Conservation (phyloP, 805 yeast species). For the Millerozyma acaciae region DNA sequence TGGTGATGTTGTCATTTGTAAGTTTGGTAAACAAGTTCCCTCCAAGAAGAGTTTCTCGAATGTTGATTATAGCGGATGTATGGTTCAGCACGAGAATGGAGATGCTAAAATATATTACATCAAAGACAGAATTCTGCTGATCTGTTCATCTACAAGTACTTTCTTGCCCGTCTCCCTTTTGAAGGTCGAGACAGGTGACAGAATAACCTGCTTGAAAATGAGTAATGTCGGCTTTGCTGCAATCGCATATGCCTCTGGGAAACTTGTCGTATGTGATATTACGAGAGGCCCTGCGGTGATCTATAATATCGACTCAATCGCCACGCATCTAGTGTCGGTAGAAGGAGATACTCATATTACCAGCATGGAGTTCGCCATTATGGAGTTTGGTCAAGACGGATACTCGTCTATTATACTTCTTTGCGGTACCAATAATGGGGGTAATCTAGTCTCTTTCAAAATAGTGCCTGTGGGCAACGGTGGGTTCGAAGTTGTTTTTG, state of each 20-base stretch:
- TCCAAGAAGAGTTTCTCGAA: slow-evolving; percentile 9
- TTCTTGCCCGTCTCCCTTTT: slow-evolving; percentile 33
- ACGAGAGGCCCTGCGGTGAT: slow-evolving; percentile 74
- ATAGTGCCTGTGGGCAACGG: slow-evolving; percentile 56
- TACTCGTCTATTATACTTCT: slow-evolving; percentile 68
- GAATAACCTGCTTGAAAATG: slow-evolving; percentile 58
- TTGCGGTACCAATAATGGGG: slow-evolving; percentile 78
- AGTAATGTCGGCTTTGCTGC: slow-evolving; percentile 83
- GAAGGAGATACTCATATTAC: slow-evolving; percentile 41
- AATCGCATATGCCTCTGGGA: slow-evolving; percentile 74
- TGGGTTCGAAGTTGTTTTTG: slow-evolving; percentile 58
- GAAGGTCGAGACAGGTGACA: slow-evolving; percentile 31
- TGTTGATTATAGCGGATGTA: slow-evolving; percentile 26
- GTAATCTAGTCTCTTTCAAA: slow-evolving; percentile 57
- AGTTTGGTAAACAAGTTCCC: slow-evolving; percentile 47
- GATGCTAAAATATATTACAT: slow-evolving; percentile 46
- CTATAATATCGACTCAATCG: slow-evolving; percentile 32
- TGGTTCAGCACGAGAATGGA: slow-evolving; percentile 28
- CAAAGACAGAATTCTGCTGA: slow-evolving; percentile 48
- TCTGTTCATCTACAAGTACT: slow-evolving; percentile 25
- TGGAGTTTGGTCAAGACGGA: slow-evolving; percentile 61
- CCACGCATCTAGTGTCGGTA: slow-evolving; percentile 28
- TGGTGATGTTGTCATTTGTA: slow-evolving; percentile 75
- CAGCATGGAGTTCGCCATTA: slow-evolving; percentile 66
- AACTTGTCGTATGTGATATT: slow-evolving; percentile 64